Percentiles rank a stretch among this genome's conserved stretches.
These are phyloP conservation scores for Priceomyces haplophilus DNA, from an alignment of 805 yeast genomes.

Conservation along the genomic window DNA sequence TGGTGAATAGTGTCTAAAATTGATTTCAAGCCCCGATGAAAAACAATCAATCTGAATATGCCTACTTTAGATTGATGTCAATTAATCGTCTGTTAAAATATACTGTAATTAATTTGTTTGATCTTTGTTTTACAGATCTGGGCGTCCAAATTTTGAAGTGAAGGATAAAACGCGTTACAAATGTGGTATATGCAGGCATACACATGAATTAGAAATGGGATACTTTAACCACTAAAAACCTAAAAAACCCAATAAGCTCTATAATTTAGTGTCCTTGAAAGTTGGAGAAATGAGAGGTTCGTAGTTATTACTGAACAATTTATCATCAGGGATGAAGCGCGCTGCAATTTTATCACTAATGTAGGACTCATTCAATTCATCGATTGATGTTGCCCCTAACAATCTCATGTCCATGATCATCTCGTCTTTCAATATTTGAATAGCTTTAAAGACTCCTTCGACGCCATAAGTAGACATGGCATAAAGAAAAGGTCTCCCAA, in stretches of 20 bases:
- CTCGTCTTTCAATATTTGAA: constrained; percentile 59
- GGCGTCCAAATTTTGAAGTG: not conserved
- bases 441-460: constrained; percentile 64
- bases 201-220: no score
- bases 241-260: not conserved
- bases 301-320: constrained; percentile 53
- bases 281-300: constrained; percentile 51
- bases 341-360: constrained; percentile 54
- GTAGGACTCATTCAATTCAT: constrained; percentile 53
- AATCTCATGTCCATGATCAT: constrained; percentile 64
- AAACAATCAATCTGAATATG: not conserved
- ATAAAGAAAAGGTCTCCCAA: constrained; percentile 73
- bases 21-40: not conserved
- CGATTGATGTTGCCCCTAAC: constrained; percentile 54
- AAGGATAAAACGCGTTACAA: constrained; percentile 3
- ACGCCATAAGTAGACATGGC: constrained; percentile 82
- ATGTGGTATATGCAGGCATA: not conserved
- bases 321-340: constrained; percentile 52
- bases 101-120: constrained; percentile 2
- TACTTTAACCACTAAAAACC: not conserved
- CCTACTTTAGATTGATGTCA: not conserved
- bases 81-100: constrained; percentile 1
- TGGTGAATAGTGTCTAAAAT: not conserved
- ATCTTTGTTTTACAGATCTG: constrained; percentile 5
- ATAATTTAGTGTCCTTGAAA: constrained; percentile 38